Percentiles rank a stretch among this genome's conserved stretches.
phyloP scores from a whole-genome alignment of 2,329 filamentous ascomycete genomes.

The Plectosphaerella plurivora region DNA sequence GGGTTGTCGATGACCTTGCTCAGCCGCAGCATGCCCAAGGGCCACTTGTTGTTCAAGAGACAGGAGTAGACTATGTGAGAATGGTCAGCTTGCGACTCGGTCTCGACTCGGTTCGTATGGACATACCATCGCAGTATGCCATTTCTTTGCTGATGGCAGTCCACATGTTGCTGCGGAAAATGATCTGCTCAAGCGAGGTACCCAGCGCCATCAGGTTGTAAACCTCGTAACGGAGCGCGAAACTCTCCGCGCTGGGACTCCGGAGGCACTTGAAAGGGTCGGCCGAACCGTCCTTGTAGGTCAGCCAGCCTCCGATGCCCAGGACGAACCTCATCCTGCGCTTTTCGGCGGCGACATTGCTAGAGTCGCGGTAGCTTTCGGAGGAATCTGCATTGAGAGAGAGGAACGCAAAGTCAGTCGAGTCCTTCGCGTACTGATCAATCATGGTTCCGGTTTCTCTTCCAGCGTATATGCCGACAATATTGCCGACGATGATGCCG shows the following conservation, averaged over 20 bases:
- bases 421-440: conserved; percentile 79
- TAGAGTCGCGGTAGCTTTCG: conserved; percentile 41
- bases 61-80: conserved; percentile 42
- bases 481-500: conserved; percentile 70
- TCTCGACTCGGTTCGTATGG: background rate
- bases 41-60: conserved; percentile 58
- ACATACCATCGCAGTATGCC: conserved; percentile 40
- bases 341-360: conserved; percentile 48
- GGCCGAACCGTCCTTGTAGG: conserved; percentile 65
- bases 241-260: conserved; percentile 64
- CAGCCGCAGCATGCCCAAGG: conserved; percentile 58
- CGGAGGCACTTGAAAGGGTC: conserved; percentile 77
- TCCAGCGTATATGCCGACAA: conserved; percentile 89
- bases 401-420: conserved; percentile 84
- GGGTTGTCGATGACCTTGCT: conserved; percentile 77
- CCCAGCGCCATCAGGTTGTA: conserved; percentile 74
- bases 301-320: conserved; percentile 78
- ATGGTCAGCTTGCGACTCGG: background rate
- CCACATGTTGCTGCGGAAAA: conserved; percentile 75
- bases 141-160: conserved; percentile 55
- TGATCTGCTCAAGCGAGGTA: conserved; percentile 68
- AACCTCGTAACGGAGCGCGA: conserved; percentile 80
- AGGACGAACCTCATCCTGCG: conserved; percentile 77
- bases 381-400: conserved; percentile 56
- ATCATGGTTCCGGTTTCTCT: conserved; percentile 82